Base-by-base conservation (phyloP, 352 stramenopile genomes). In the Phytopythium aichiense region DNA sequence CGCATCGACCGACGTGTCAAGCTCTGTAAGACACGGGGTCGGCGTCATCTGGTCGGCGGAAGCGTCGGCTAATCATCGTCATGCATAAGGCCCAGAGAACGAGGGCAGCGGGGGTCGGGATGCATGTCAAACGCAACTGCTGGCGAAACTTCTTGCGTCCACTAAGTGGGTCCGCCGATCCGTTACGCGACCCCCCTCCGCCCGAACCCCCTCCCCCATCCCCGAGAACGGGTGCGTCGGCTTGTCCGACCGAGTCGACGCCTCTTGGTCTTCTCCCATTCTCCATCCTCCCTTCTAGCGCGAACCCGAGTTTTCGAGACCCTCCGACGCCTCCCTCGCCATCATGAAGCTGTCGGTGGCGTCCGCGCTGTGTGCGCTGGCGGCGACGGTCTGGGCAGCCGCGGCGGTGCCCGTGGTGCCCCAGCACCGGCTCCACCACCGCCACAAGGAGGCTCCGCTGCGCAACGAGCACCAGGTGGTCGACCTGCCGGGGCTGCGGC, bases 401-500 rank as follows among this genome's bases (percentile, higher is more conserved):
- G 23, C 30, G 1, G 48, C 43, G 9, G 54, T 64, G 49, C 28
- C 48, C 8, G 28, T 50, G 8, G 25, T 49, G 35, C 45, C 45
- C 28, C 30, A 56, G 13, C 25, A 18, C 50, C 50, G 16, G 7
- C 30, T 56, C n/a, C 53, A 58, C 22, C 3, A 31, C 33, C 11
- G 20, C n/a, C 33, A 49, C 53, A 28, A 58, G 22, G 8, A 58
- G 12, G 8, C 66, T 20, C 42, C 37, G 25, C 38, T 49, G 35
- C 62, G 71, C 59, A 66, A 80, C 28, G 65, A 62, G 20, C 77
- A 89, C 58, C 67, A 77, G 16, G 74, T 89, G 18, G 66, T 61
- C 38, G 66, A 74, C 56, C 72, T 90, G n/a, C 81, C 81, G 8
- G 72, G 74, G 37, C 69, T 87, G 64, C 69, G 71, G 46, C 60